Conservation (phyloP, 2,329 filamentous ascomycete genomes). For the Paracamarosporium sp. region DNA sequence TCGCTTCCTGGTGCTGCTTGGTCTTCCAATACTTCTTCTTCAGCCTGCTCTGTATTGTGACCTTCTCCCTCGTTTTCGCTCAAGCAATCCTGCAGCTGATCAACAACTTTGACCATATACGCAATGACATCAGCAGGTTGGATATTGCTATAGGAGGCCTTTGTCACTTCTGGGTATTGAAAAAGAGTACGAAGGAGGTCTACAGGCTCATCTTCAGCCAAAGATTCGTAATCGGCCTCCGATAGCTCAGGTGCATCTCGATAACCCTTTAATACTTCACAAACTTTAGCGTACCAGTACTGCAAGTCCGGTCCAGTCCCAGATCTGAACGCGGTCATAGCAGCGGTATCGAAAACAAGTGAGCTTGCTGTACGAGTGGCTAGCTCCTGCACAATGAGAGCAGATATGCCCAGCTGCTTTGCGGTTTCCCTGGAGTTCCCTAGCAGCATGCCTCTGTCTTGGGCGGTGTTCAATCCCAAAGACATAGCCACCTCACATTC, state of each 20-base stretch:
- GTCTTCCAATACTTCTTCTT: too few species aligned
- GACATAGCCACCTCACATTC: constrained; percentile 28
- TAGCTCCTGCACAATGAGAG: constrained; percentile 37
- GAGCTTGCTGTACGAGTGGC: constrained; percentile 28
- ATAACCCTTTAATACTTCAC: constrained; percentile 20
- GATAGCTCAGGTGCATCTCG: constrained; percentile 17
- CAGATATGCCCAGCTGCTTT: constrained; percentile 25
- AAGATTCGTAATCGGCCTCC: constrained; percentile 26
- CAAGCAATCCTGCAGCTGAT: constrained; percentile 33
- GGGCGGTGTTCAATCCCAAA: constrained; percentile 20
- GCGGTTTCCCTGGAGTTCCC: constrained; percentile 17
- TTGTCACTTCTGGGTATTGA: constrained; percentile 40
- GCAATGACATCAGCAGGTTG: constrained; percentile 35
- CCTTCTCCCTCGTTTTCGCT: constrained; percentile 18
- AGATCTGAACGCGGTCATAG: constrained; percentile 35
- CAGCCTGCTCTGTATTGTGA: too few species aligned
- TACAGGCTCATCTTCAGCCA: constrained; percentile 31
- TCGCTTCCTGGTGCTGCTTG: too few species aligned
- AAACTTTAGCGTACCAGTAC: constrained; percentile 36
- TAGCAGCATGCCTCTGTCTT: constrained; percentile 25
- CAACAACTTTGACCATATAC: constrained; percentile 35
- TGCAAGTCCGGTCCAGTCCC: constrained; percentile 39
- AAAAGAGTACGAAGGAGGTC: constrained; percentile 36
- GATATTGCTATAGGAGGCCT: constrained; percentile 30
- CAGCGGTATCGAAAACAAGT: constrained; percentile 32